Evolutionary conservation across 2,329 filamentous ascomycete genomes (phyloP), one percentile per base, ranked within the genome.

Genomic region (Ascochyta lentis): DNA sequence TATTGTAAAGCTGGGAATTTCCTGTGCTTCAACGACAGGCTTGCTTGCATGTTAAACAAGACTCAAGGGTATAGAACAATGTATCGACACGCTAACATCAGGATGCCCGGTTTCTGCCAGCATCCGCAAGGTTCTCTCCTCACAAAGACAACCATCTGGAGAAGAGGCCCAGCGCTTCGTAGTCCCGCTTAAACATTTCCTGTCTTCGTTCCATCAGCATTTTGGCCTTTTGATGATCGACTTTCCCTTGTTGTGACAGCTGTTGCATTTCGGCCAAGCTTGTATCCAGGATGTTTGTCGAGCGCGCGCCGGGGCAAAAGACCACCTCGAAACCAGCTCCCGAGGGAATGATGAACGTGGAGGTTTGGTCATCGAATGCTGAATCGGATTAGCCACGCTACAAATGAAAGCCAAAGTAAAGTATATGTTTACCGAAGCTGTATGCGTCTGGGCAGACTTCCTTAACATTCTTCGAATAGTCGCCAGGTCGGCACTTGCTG

Each of bases 381-480:
- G 40, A 6, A 31, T 6, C 38, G 9, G 19, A 22, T 60, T 22
- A 59, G 51, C 35, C 23, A 33, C 3, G 16, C 8, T 29, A 23
- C 10, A 2, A 3, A 3, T 34, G 5, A 15, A 2, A 10, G 7
- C 80, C 2, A 13, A 9, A 35, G 7, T n/a, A 1, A 37, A 6
- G 13, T 5, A 3, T 37, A 6, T 8, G 73, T 85, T 86, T 46
- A 89, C 87, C 81, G 72, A 85, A 96, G 68, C 88, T 91, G 77
- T 95, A 96, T 3, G 91, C 91, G 75, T 96, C 91, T 0, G 91
- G 91, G 70, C 91, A 96, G 12, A 94, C 83, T 3, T 77, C 78
- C 78, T 96, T 95, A 49, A 90, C 89, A 10, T 81, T 80, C 55
- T 80, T 84, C 62, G 87, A 87, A 77, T 93, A 95, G 37, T 84